Evolutionary conservation across 805 yeast genomes (phyloP), one percentile per base, ranked within the genome.

Genomic region (Spathaspora hagerdaliae): DNA sequence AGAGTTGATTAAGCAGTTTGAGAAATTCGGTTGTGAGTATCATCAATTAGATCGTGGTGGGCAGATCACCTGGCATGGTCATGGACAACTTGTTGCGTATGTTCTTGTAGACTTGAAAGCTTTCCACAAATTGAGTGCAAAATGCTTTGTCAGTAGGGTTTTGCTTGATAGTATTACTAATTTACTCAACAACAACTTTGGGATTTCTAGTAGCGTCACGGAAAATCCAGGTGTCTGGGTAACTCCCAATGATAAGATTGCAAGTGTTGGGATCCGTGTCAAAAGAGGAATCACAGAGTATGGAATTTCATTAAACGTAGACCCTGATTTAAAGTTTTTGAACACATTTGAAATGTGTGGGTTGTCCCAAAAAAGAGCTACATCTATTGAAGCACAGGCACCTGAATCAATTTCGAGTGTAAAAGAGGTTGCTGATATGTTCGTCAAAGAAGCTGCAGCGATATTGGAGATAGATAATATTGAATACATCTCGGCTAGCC

Each of bases 11-110:
- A 34, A 49, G 41, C 51, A 50, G 32, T 68, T 59, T 53, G 56
- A 65, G 41, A 46, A 40, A 27, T 24, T 26, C 3, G 75, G 75
- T n/a, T 84, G 90, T 12, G 73, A 74, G 29, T 87, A 81, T 57
- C 76, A 83, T n/a, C 92, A 87, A 55, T 78, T 94, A 0, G 81
- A 81, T 44, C 72, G 99, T 50, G 99, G 99, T 12, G 99, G 99
- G 0, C 96, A 94, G 60, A 81, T 94, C 1, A 94, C 99, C 0
- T 94, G 87, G 73, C 99, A 94, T 67, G 98, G 98, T 0, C 86
- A 94, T 1, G 99, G 99, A 0, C 99, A 94, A 64, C 60, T 89
- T 34, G 96, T 91, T 2, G 81, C 88, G 5, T 94, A 92, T 58
- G 83, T 94, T 9, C 75, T 94, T 1, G 44, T 72, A 43, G 70